Evolutionary conservation across 306 rosid species (phyloP).

Genomic region (Astragalus glycyphyllos): DNA sequence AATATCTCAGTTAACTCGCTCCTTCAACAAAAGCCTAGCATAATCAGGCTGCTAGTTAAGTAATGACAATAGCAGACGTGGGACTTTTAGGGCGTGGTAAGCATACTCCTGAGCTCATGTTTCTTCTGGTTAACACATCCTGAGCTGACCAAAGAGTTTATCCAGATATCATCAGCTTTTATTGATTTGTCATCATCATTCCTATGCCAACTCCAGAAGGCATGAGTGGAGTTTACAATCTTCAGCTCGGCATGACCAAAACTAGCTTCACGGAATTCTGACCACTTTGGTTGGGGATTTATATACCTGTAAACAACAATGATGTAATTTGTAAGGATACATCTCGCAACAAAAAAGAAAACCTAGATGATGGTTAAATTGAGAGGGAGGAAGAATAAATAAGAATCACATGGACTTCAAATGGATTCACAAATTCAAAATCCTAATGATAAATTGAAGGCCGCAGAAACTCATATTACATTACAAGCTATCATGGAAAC

Average conservation of each 20-base stretch:
- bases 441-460: not conserved
- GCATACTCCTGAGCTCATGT: conserved; percentile 55
- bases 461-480: conserved; percentile 21
- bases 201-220: conserved; percentile 98
- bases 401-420: conserved; percentile 10
- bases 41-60: conserved; percentile 25
- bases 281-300: conserved; percentile 85
- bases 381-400: conserved; percentile 22
- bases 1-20: conserved; percentile 6
- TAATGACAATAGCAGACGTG: not conserved
- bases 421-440: conserved; percentile 26
- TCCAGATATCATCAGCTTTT: conserved; percentile 84
- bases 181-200: conserved; percentile 91
- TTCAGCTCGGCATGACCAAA: conserved; percentile 93
- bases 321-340: conserved; percentile 25
- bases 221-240: conserved; percentile 77
- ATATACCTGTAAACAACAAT: conserved; percentile 57
- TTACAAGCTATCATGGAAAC: conserved; percentile 13
- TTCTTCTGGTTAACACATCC: conserved; percentile 68
- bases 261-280: conserved; percentile 89
- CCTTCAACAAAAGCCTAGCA: not conserved
- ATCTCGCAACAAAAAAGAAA: too few species aligned
- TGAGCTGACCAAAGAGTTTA: conserved; percentile 69
- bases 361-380: too few species aligned
- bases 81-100: conserved; percentile 47